These are phyloP conservation scores for Cenococcum geophilum DNA, from an alignment of 495 filamentous ascomycete species.

Conservation along the genomic window DNA sequence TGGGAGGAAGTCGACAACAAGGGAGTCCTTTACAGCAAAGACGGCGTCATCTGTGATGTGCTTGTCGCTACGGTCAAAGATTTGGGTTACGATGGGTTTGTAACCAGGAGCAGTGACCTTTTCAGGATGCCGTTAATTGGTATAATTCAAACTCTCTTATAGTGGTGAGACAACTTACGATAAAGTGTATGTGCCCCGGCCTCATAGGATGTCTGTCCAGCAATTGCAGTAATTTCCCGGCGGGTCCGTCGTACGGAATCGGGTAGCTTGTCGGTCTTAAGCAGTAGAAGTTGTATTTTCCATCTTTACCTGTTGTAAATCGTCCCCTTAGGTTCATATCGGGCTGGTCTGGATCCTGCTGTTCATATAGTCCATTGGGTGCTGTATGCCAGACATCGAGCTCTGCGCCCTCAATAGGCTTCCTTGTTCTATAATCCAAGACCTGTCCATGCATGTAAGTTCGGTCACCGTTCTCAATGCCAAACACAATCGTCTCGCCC, in stretches of 20 bases:
- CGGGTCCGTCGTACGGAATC: conserved; percentile 60
- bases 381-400: conserved; percentile 76
- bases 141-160: background rate
- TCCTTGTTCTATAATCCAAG: conserved; percentile 48
- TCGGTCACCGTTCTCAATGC: conserved; percentile 48
- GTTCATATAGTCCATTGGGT: conserved; percentile 74
- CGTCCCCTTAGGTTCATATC: conserved; percentile 71
- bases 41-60: conserved; percentile 62
- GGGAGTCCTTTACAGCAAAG: conserved; percentile 71
- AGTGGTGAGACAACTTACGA: conserved; percentile 44
- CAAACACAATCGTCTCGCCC: conserved; percentile 54
- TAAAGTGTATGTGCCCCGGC: conserved; percentile 80
- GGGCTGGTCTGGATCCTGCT: conserved; percentile 64
- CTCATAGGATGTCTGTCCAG: conserved; percentile 73
- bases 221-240: conserved; percentile 46
- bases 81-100: conserved; percentile 63
- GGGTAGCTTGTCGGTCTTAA: conserved; percentile 67
- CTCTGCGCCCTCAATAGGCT: conserved; percentile 54
- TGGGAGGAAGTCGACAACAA: conserved; percentile 60
- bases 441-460: conserved; percentile 60
- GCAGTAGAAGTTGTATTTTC: conserved; percentile 61
- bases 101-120: conserved; percentile 44
- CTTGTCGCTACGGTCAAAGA: conserved; percentile 61
- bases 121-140: conserved; percentile 25
- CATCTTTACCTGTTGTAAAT: conserved; percentile 59